Evolutionary conservation across 2,329 filamentous ascomycete genomes (phyloP), one percentile per base, ranked within the genome.

Genomic region (Diaporthe australafricana): DNA sequence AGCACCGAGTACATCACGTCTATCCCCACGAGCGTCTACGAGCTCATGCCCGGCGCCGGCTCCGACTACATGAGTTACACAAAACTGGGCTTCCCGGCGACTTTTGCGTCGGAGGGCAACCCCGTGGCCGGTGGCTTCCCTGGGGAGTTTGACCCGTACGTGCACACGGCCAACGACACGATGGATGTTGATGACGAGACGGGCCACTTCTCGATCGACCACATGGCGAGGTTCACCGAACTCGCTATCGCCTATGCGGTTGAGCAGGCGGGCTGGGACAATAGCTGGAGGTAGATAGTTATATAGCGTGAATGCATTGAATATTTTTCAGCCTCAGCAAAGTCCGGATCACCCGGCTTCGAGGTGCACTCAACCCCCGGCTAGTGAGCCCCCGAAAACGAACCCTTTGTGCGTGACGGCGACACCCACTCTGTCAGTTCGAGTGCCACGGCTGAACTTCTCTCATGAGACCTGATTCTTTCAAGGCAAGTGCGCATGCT

Each of bases 11-110:
- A 84, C 72, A 78, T 80, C 69, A 63, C 4, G 27, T 78, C 78
- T 16, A 81, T 84, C 53, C 78, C 80, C 2, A 75, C 80, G 25
- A 76, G 77, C 7, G 75, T 83, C 7, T 81, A 81, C 65, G 78
- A 77, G 63, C 74, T 83, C 5, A 74, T 73, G 14, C 70, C 75
- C 5, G 76, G 77, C 45, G 82, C 81, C 14, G 82, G 82, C 1
- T 84, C 82, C 20, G 82, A 84, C 63, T 83, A 84, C 75, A 82
- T 83, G 82, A 82, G 81, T 0, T 84, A 78, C 70, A 83, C 82
- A 1, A 75, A 80, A 75, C 74, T 80, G n/a, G 80, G 79, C n/a
- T 84, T 80, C 72, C 82, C 82, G 2, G 77, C 82, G 1, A 76
- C 81, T 0, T 83, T 84, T 67, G 82, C 82, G 1, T 77, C 78